Evolutionary conservation across 1,139 yeast genomes (phyloP), one percentile per base, ranked within the genome.

Genomic region (Sugiyamaella castrensis): DNA sequence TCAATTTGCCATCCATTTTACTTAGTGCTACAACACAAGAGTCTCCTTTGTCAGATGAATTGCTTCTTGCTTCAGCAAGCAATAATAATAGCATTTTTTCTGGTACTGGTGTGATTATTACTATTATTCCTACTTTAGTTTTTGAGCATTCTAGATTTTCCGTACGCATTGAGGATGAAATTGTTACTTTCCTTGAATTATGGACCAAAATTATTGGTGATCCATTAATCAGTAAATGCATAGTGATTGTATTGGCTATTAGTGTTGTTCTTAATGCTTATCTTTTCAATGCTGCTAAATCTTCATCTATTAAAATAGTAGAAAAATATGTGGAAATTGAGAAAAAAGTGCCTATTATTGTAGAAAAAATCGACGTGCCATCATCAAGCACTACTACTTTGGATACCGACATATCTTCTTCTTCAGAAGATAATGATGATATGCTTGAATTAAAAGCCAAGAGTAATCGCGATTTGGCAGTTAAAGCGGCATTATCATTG

Each of bases 201-300:
- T 68, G 89, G 58, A 83, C 89, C 56, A 69, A 67, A 54, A 87
- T 91, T n/a, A 84, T 91, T 53, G 81, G 85, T 59, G 97, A 91
- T 67, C 86, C 84, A 44, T 72, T 88, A 53, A 79, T 91, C 58
- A 82, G 94, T 54, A 91, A 92, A 66, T 79, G 82, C 56, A 74
- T 89, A 46, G 79, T 91, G 39, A 75, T 87, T 58, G 82, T 82
- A 5, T 81, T 91, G 54, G 82, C 85, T 19, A 71, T 87, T 56
- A 86, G 96, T 54, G 78, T 89, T 52, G 81, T 84, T 16, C 81
- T 87, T 56, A 92, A 94, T 66, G 83, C 87, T 43, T 92, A 91
- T 69, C 76, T 92, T 59, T 78, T 92, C 54, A 66, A 70, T 48
- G 71, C 66, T 35, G 67, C 72, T 11, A 63, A 66, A 42, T 44